A percentile compares a stretch with the other conserved stretches of the same genome.
These are phyloP conservation scores for Aureobasidium uvarum DNA, from an alignment of 2,329 filamentous ascomycete genomes.

Conservation along the genomic window DNA sequence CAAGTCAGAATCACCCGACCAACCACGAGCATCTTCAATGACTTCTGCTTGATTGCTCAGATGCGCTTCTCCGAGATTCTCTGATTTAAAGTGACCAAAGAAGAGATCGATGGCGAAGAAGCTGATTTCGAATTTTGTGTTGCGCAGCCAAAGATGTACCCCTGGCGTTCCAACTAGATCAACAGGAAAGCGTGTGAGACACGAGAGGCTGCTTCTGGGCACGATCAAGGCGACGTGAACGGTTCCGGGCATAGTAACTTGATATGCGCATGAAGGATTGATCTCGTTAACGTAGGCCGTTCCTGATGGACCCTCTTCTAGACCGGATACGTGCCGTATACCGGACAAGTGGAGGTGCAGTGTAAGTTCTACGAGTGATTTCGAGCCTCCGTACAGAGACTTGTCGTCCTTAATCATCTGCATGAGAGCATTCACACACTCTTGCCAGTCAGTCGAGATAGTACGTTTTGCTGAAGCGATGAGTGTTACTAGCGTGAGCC, in stretches of 20 bases:
- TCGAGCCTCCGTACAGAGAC: constrained; percentile 28
- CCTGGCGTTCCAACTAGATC: constrained; percentile 8
- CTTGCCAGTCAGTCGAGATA: constrained; percentile 31
- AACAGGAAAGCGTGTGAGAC: not conserved
- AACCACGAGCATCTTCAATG: constrained; percentile 30
- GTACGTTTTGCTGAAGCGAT: constrained; percentile 33
- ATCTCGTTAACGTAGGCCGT: not conserved
- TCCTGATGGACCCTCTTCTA: not conserved
- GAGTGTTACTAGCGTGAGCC: constrained; percentile 34
- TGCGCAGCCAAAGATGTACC: not conserved
- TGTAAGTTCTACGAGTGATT: constrained; percentile 31
- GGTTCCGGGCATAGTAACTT: not conserved
- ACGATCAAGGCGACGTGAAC: constrained; percentile 17
- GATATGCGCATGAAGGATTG: too few species aligned
- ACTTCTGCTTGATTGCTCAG: constrained; percentile 15
- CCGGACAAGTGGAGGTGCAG: constrained; percentile 34
- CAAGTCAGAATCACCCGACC: constrained; percentile 33
- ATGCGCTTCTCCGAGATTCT: too few species aligned
- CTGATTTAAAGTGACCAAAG: constrained; percentile 9
- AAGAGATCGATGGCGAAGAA: constrained; percentile 21
- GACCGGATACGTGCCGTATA: constrained; percentile 9
- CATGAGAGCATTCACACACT: constrained; percentile 28
- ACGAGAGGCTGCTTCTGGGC: not conserved
- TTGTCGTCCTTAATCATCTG: constrained; percentile 29
- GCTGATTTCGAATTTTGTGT: not conserved